Conservation (phyloP, 805 yeast genomes). For the Myxozyma nipponensis region DNA sequence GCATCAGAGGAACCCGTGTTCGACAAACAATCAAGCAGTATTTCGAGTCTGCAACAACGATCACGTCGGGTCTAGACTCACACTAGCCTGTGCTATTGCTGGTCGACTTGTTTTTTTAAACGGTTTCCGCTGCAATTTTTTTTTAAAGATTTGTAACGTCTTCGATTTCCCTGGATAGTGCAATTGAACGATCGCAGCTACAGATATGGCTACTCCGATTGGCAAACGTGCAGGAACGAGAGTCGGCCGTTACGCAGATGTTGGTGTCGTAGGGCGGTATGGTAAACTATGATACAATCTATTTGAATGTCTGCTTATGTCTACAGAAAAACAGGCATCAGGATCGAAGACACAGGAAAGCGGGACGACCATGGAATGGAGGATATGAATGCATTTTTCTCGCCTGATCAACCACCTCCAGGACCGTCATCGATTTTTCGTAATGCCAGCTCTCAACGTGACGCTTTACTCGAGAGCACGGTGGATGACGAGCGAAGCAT, state of each 20-base stretch:
- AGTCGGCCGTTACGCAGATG: constrained; percentile 18
- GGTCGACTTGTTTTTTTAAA: too few relatives aligned
- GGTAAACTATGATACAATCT: not conserved
- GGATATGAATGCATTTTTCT: constrained; percentile 29
- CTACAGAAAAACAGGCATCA: constrained; percentile 29
- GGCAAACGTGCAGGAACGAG: constrained; percentile 12
- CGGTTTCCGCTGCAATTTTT: too few relatives aligned
- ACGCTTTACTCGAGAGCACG: constrained; percentile 7
- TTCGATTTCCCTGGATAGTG: too few relatives aligned
- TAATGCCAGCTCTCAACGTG: not conserved
- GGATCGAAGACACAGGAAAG: constrained; percentile 28
- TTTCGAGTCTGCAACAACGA: too few relatives aligned
- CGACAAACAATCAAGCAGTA: too few relatives aligned
- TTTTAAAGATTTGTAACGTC: too few relatives aligned
- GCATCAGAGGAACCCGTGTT: too few relatives aligned
- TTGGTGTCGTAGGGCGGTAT: constrained; percentile 26
- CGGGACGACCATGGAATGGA: constrained; percentile 30
- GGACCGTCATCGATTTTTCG: not conserved
- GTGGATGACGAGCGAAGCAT: constrained; percentile 16
- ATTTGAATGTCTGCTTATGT: not conserved
- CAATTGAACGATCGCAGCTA: too few relatives aligned
- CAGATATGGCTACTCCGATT: too few relatives aligned
- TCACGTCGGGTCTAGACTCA: too few relatives aligned
- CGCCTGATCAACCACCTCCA: constrained; percentile 16
- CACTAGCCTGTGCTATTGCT: too few relatives aligned